phyloP scores from a whole-genome alignment of 331 rosid genomes.

The Erythrophleum ivorense region DNA sequence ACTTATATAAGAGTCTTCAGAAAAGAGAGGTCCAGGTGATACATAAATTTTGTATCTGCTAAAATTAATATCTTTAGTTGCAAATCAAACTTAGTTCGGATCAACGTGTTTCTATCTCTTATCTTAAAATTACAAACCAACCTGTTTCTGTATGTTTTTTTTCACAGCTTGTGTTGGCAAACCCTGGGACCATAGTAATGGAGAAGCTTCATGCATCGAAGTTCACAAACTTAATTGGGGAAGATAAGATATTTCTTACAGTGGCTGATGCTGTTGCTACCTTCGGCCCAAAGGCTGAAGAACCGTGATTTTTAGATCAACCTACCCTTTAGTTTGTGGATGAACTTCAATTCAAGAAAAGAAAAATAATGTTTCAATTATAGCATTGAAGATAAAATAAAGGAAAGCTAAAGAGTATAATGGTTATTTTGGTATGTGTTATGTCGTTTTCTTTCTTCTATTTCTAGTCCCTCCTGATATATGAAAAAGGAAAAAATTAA shows the following conservation, averaged over 20 bases:
- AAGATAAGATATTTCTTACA: conserved; percentile 66
- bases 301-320: conserved; percentile 2
- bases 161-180: conserved; percentile 71
- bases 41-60: background rate
- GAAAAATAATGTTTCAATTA: background rate
- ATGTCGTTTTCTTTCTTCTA: background rate
- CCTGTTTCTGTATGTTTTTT: background rate
- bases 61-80: background rate
- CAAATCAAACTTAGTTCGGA: too few relatives aligned
- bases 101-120: too few relatives aligned
- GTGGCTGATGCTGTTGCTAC: conserved; percentile 70
- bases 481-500: too few relatives aligned
- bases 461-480: too few relatives aligned
- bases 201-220: conserved; percentile 71
- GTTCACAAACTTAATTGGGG: conserved; percentile 59
- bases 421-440: background rate
- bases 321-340: background rate
- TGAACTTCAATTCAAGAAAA: background rate
- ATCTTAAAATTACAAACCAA: too few relatives aligned
- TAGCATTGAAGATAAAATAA: background rate
- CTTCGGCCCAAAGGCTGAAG: conserved; percentile 43
- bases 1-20: conserved; percentile 56
- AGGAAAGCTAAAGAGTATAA: conserved; percentile 5
- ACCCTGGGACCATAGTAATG: conserved; percentile 72
- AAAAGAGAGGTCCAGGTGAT: conserved; percentile 64